These are phyloP conservation scores for Paspalum vaginatum DNA, from an alignment of 176 grass and related monocot genomes.

Conservation along the genomic window DNA sequence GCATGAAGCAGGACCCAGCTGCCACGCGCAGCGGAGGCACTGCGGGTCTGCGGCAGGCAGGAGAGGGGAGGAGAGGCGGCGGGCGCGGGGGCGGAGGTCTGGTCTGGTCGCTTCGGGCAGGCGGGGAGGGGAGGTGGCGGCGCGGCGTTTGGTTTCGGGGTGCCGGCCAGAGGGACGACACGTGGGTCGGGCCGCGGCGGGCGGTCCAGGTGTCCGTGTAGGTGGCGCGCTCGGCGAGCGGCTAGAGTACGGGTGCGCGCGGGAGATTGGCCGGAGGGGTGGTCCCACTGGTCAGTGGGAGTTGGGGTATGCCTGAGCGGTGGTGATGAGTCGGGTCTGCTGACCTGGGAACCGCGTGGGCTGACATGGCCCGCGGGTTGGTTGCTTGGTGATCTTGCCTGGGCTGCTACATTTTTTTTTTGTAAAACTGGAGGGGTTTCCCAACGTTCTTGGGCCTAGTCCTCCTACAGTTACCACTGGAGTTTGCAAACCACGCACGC, in stretches of 20 bases:
- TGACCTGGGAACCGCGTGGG: slow-evolving; percentile 11
- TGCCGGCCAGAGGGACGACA: slow-evolving; percentile 38
- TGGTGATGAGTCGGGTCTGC: slow-evolving; percentile 20
- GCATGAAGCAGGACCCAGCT: background rate
- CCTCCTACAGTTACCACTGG: too few species aligned
- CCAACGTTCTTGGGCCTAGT: too few species aligned
- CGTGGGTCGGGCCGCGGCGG: slow-evolving; percentile 27
- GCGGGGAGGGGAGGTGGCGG: slow-evolving; percentile 44
- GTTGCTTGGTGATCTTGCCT: background rate
- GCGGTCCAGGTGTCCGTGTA: slow-evolving; percentile 38
- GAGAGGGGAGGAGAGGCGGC: background rate
- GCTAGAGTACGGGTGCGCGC: background rate
- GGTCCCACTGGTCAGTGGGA: background rate
- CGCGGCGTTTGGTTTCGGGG: slow-evolving; percentile 23
- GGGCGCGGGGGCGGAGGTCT: background rate
- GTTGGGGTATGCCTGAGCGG: background rate
- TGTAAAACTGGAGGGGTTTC: too few species aligned
- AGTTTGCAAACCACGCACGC: too few species aligned
- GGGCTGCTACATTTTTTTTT: background rate
- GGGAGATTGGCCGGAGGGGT: background rate
- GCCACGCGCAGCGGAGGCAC: background rate
- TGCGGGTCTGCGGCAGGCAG: background rate
- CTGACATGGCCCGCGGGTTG: slow-evolving; percentile 7
- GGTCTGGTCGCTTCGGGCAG: slow-evolving; percentile 44
- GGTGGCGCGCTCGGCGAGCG: slow-evolving; percentile 19